phyloP scores from a whole-genome alignment of 495 filamentous ascomycete species.

The Annulohypoxylon nitens region DNA sequence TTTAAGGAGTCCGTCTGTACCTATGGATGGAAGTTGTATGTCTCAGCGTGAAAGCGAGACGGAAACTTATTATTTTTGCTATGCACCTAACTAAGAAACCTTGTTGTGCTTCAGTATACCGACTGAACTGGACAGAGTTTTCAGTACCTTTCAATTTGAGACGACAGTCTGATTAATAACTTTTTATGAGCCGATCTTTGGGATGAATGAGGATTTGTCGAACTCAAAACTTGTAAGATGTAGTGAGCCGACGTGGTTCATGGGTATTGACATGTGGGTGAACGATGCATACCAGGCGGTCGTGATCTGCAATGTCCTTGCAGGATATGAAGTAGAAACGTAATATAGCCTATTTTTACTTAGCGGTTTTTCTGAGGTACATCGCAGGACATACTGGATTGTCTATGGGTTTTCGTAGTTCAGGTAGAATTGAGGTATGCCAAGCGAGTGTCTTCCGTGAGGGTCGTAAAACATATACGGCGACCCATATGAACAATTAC shows the following conservation, averaged over 20 bases:
- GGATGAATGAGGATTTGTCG: not conserved
- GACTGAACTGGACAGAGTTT: no score
- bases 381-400: not conserved
- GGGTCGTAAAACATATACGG: no score
- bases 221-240: not conserved
- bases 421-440: no score
- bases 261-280: no score
- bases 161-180: not conserved
- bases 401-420: no score
- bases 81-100: not conserved
- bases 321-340: not conserved
- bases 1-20: not conserved
- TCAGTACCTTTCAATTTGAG: not conserved
- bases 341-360: slow-evolving; percentile 44
- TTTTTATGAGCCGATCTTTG: not conserved
- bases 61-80: not conserved
- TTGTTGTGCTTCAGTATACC: no score
- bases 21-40: not conserved
- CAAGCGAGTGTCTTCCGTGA: no score
- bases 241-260: no score
- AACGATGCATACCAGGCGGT: not conserved
- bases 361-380: not conserved
- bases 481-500: no score
- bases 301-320: not conserved
- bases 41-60: not conserved